Evolutionary conservation across 495 filamentous ascomycete genomes (phyloP).

Genomic region (Neurospora africana): DNA sequence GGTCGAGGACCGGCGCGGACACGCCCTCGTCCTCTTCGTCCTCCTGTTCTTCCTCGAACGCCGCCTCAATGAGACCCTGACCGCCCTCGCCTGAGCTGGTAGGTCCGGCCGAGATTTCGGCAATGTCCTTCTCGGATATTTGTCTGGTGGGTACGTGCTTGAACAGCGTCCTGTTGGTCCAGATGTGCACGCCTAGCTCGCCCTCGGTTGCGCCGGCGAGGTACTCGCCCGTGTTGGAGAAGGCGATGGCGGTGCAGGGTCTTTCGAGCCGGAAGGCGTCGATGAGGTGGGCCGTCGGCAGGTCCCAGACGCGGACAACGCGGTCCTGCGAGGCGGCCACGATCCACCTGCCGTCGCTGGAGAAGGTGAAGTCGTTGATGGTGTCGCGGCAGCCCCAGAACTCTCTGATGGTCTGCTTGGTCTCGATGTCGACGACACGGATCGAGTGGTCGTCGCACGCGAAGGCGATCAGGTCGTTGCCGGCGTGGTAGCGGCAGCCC

Average conservation of each 20-base stretch:
- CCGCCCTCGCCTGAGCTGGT: slow-evolving; percentile 79
- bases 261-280: slow-evolving; percentile 70
- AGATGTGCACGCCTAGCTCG: slow-evolving; percentile 79
- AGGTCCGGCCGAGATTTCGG: slow-evolving; percentile 44
- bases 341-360: slow-evolving; percentile 88
- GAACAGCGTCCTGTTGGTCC: slow-evolving; percentile 89
- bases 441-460: slow-evolving; percentile 84
- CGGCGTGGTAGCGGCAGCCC: slow-evolving; percentile 65
- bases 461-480: slow-evolving; percentile 79
- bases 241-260: slow-evolving; percentile 71
- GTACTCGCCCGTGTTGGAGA: slow-evolving; percentile 84
- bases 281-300: slow-evolving; percentile 89
- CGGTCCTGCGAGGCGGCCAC: slow-evolving; percentile 78
- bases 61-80: slow-evolving; percentile 51
- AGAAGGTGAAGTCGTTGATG: slow-evolving; percentile 83
- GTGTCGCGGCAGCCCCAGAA: slow-evolving; percentile 78
- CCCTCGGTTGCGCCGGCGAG: slow-evolving; percentile 80
- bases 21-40: slow-evolving; percentile 36
- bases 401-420: slow-evolving; percentile 79
- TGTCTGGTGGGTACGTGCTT: slow-evolving; percentile 73
- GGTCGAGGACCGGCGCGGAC: slow-evolving; percentile 48
- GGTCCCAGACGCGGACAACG: slow-evolving; percentile 81
- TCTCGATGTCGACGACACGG: slow-evolving; percentile 81
- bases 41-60: slow-evolving; percentile 48
- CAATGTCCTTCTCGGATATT: slow-evolving; percentile 64